Percentiles rank a stretch among this genome's conserved stretches.
Conservation (phyloP, 495 filamentous ascomycete genomes). For the Immersiella caudata region DNA sequence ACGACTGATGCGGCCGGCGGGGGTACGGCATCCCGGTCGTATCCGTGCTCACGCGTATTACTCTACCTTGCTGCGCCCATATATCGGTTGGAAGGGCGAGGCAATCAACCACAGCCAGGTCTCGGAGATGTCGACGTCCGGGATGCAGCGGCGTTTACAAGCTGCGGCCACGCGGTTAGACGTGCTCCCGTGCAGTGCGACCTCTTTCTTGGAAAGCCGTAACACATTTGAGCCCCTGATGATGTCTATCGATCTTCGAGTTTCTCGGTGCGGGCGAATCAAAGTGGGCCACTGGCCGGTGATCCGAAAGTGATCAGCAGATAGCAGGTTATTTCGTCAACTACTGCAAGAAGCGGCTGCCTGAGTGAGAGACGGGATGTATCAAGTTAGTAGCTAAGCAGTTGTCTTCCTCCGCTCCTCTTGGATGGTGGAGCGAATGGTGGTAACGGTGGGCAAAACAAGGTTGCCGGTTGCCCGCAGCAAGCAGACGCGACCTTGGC, state of each 20-base stretch:
- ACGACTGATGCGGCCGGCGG: neutral
- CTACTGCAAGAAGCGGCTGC: conserved; percentile 2
- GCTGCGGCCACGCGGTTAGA: neutral
- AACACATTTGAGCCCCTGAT: conserved; percentile 16
- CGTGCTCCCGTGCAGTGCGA: conserved; percentile 7
- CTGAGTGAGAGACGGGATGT: neutral
- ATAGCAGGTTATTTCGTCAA: neutral
- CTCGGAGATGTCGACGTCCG: neutral
- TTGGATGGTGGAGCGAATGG: neutral
- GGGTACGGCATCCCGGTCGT: neutral
- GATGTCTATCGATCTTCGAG: neutral
- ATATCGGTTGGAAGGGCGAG: neutral
- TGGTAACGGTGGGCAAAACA: neutral
- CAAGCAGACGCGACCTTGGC: neutral
- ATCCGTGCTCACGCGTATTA: neutral
- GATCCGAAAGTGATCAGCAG: conserved; percentile 10
- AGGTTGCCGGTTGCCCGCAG: neutral
- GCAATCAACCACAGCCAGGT: neutral
- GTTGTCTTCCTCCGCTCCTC: neutral
- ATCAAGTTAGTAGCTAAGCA: neutral
- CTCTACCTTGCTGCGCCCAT: neutral
- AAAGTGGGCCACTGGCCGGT: neutral
- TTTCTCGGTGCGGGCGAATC: neutral
- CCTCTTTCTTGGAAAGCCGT: conserved; percentile 14
- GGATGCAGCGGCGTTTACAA: conserved; percentile 1